phyloP scores from a whole-genome alignment of 129 eudicot species.

The Flaveria sonorensis region DNA sequence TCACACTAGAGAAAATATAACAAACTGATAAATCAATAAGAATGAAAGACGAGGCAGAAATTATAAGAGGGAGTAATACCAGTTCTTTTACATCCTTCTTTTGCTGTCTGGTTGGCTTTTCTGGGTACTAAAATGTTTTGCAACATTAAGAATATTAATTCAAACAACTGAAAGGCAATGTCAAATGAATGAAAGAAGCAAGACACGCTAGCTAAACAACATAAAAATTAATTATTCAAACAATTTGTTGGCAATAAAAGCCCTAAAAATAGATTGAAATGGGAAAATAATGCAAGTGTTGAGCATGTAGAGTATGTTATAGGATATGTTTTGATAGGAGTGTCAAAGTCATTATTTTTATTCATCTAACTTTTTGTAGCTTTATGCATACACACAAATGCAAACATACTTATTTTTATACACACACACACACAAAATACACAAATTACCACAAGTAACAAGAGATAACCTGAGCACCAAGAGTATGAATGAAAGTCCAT shows the following conservation, averaged over 20 bases:
- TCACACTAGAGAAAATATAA: background rate
- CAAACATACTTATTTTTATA: background rate
- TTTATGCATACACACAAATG: conserved; percentile 4
- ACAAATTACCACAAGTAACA: background rate
- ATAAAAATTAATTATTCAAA: background rate
- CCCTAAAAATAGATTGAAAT: background rate
- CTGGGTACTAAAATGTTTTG: conserved; percentile 69
- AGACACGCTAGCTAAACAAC: conserved; percentile 11
- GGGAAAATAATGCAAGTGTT: background rate
- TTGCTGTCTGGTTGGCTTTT: conserved; percentile 93
- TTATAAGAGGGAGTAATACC: conserved; percentile 49
- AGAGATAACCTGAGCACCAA: conserved; percentile 84
- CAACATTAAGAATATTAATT: conserved; percentile 5
- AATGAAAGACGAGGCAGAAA: conserved; percentile 16
- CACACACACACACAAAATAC: background rate
- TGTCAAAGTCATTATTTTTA: conserved; percentile 5
- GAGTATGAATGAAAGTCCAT: conserved; percentile 98
- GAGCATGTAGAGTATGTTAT: conserved; percentile 4
- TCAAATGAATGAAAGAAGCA: conserved; percentile 4
- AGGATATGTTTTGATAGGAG: background rate
- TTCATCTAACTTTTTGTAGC: background rate
- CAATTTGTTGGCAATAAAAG: background rate
- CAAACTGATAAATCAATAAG: background rate
- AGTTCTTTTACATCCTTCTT: conserved; percentile 94
- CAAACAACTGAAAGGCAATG: conserved; percentile 3